Evolutionary conservation across 257 asterid genomes (phyloP).

Genomic region (Nicotiana knightiana): DNA sequence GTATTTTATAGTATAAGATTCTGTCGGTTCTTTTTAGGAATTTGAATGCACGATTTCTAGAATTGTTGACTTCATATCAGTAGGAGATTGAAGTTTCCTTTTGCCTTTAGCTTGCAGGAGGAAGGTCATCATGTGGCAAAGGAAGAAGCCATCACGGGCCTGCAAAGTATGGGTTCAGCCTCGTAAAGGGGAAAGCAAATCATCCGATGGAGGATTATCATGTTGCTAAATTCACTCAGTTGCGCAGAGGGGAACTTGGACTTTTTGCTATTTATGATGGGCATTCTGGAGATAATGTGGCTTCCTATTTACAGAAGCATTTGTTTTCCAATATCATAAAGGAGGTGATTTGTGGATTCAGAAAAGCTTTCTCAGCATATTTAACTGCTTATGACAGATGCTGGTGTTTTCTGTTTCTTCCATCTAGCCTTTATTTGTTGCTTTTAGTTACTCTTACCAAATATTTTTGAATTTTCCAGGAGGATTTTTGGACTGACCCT

Average conservation of each 20-base stretch:
- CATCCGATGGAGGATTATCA: constrained; percentile 97
- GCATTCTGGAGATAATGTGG: constrained; percentile 76
- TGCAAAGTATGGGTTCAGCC: constrained; percentile 65
- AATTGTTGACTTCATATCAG: not conserved
- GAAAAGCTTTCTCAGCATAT: not conserved
- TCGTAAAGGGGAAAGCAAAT: constrained; percentile 74
- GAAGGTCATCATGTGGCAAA: constrained; percentile 48
- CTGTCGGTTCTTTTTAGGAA: not conserved
- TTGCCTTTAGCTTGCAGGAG: constrained; percentile 42
- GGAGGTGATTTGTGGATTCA: constrained; percentile 48
- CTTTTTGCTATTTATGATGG: constrained; percentile 84
- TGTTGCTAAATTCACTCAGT: constrained; percentile 71
- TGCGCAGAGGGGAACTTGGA: constrained; percentile 57
- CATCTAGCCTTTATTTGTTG: not conserved
- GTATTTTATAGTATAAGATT: not conserved
- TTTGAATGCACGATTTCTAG: not conserved
- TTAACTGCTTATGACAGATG: not conserved
- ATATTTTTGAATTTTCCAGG: constrained; percentile 30
- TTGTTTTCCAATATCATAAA: constrained; percentile 71
- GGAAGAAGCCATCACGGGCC: constrained; percentile 63
- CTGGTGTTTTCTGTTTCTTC: not conserved
- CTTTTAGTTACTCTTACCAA: not conserved
- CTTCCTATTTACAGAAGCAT: constrained; percentile 80
- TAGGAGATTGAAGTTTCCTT: constrained; percentile 12
- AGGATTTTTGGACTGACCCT: constrained; percentile 73